Percentiles rank a stretch among this genome's conserved stretches.
These are phyloP conservation scores for Sporisorium scitamineum DNA, from an alignment of 1,284 basidiomycete genomes.

Conservation along the genomic window DNA sequence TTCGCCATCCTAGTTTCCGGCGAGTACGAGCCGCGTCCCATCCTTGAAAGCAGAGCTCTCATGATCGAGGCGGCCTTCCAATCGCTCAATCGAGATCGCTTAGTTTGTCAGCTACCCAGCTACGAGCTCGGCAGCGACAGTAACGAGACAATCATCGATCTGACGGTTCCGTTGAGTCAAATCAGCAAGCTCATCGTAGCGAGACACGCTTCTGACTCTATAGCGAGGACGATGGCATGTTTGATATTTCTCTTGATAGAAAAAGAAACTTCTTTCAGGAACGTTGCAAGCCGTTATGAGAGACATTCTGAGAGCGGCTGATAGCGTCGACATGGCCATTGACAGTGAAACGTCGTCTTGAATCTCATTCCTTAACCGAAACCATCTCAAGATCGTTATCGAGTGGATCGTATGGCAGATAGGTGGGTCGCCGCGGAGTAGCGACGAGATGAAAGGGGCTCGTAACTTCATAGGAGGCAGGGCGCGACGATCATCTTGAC, in stretches of 20 bases:
- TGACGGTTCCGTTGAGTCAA: not conserved
- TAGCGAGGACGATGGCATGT: not conserved
- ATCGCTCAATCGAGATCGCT: not conserved
- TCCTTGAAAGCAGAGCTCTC: not conserved
- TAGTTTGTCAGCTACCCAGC: not conserved
- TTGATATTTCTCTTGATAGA: not conserved
- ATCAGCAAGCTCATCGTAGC: not conserved
- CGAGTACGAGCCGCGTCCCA: not conserved
- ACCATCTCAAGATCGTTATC: not conserved
- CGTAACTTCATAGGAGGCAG: not conserved
- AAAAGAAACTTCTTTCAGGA: conserved; percentile 6
- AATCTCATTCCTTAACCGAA: not conserved
- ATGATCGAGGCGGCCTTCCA: not conserved
- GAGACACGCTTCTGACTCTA: not conserved
- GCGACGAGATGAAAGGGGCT: not conserved
- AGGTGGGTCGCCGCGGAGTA: not conserved
- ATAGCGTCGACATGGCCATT: too few relatives aligned
- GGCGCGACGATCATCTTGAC: not conserved
- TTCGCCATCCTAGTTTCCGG: not conserved
- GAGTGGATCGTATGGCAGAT: not conserved
- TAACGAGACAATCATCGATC: too few relatives aligned
- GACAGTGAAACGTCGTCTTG: not conserved
- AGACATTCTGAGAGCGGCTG: not conserved
- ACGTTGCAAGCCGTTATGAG: not conserved
- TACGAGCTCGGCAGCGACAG: not conserved